Percentiles rank a stretch among this genome's conserved stretches.
Evolutionary conservation across 495 filamentous ascomycete genomes (phyloP).

Genomic region (Penicillium silybi): DNA sequence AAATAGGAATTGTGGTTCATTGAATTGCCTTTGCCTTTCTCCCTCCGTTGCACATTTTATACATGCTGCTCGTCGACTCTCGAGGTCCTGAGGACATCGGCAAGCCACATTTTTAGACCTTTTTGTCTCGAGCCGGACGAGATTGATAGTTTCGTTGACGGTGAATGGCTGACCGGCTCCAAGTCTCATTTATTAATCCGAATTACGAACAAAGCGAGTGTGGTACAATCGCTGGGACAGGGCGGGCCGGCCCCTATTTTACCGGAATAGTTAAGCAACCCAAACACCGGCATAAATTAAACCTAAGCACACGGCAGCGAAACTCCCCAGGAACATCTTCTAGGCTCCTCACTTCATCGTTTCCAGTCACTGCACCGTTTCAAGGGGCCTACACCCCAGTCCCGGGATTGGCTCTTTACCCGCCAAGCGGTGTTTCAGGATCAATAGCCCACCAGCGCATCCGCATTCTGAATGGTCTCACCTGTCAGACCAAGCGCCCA

Average conservation of each 20-base stretch:
- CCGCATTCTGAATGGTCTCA: not conserved
- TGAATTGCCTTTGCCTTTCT: not conserved
- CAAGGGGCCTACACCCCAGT: slow-evolving; percentile 5
- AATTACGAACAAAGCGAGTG: not conserved
- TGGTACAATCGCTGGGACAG: not conserved
- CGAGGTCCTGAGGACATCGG: too few species aligned
- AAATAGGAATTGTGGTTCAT: not conserved
- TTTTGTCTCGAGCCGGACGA: not conserved
- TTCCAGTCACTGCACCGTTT: slow-evolving; percentile 5
- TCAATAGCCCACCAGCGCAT: not conserved
- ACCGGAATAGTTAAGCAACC: not conserved
- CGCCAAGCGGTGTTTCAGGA: slow-evolving; percentile 22
- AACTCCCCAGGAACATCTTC: not conserved
- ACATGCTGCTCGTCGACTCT: not conserved
- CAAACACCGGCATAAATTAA: not conserved
- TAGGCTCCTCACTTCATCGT: not conserved
- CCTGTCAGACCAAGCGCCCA: slow-evolving; percentile 14
- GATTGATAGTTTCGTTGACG: not conserved
- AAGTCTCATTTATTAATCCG: not conserved
- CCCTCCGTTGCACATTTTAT: not conserved
- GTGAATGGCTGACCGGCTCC: not conserved
- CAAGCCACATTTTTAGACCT: not conserved
- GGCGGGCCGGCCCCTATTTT: not conserved
- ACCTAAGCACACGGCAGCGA: not conserved
- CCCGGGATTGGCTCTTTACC: slow-evolving; percentile 17